These are phyloP conservation scores for Neurospora hispaniola DNA, from an alignment of 495 filamentous ascomycete genomes.

Conservation along the genomic window DNA sequence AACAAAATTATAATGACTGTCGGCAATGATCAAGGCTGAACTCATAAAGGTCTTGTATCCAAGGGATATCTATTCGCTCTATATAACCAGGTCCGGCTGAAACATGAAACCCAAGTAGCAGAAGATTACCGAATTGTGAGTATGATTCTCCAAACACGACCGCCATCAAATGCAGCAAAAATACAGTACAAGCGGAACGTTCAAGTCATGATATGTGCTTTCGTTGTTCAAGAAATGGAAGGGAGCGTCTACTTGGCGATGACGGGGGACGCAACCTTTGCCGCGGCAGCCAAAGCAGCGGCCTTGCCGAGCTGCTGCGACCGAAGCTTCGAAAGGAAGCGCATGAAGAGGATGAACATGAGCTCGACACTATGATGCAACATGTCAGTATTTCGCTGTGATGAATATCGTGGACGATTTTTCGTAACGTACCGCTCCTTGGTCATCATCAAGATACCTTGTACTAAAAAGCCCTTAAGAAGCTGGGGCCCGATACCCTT, in stretches of 20 bases:
- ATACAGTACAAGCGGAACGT: neutral
- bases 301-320: constrained; percentile 61
- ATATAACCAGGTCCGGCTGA: neutral
- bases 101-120: neutral
- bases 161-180: neutral
- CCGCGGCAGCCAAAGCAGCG: constrained; percentile 44
- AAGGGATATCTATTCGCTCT: neutral
- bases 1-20: neutral
- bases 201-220: neutral
- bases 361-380: constrained; percentile 64
- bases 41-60: neutral
- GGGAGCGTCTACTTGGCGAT: constrained; percentile 28
- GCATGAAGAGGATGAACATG: constrained; percentile 75
- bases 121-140: neutral
- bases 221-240: neutral
- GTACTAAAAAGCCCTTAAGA: constrained; percentile 82
- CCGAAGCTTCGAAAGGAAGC: constrained; percentile 61
- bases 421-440: constrained; percentile 74
- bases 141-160: neutral
- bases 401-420: neutral
- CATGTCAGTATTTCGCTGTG: constrained; percentile 11
- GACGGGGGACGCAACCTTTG: constrained; percentile 37
- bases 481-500: constrained; percentile 96
- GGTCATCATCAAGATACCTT: constrained; percentile 97
- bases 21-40: neutral